Evolutionary conservation across 108 stramenopile genomes (phyloP), one percentile per base, ranked within the genome.

Genomic region (Cylindrotheca closterium): DNA sequence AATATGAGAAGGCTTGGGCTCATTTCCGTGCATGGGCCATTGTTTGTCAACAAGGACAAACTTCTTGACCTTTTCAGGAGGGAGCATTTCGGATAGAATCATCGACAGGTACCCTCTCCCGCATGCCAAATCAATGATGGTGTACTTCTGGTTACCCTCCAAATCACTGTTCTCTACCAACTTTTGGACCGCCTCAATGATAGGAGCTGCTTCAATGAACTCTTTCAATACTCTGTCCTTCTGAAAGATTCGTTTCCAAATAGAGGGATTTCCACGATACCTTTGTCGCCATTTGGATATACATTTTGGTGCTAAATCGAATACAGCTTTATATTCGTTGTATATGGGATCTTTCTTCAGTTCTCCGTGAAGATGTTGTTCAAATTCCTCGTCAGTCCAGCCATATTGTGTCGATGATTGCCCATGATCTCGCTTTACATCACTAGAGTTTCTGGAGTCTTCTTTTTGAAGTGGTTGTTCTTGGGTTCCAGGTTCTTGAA

Each of bases 71-170:
- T 72, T 77, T 1, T 59, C 31, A 27, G 77, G 70, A 10, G 77
- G 74, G 25, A 86, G 23, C 31, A 86, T 55, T 65, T 86, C 81
- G 3, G 68, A 65, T 1, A 86, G 66, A 30, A 80, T 48, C 85
- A 86, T 86, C 42, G 65, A 65, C 23, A 86, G 34, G 59, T 78
- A 86, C 28, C 85, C 85, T 52, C 77, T 77, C 10, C 85, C 85
- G 4, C 67, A 76, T 19, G 76, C 75, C 59, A 86, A 70, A 67
- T 86, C 85, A 26, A 86, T 58, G n/a, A 86, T 73, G 0, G 59
- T 60, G 25, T 51, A 73, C 4, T 52, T 46, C 25, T 54, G 56
- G 7, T 42, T 15, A 15, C 15, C 10, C 7, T 42, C 10, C 7
- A 15, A 42, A 30, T 30, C 15, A 42, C 12, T 19, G 26, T 48